Percentiles rank a stretch among this genome's conserved stretches.
phyloP scores from a whole-genome alignment of 805 yeast genomes.

The Gaillardinia entomophila region DNA sequence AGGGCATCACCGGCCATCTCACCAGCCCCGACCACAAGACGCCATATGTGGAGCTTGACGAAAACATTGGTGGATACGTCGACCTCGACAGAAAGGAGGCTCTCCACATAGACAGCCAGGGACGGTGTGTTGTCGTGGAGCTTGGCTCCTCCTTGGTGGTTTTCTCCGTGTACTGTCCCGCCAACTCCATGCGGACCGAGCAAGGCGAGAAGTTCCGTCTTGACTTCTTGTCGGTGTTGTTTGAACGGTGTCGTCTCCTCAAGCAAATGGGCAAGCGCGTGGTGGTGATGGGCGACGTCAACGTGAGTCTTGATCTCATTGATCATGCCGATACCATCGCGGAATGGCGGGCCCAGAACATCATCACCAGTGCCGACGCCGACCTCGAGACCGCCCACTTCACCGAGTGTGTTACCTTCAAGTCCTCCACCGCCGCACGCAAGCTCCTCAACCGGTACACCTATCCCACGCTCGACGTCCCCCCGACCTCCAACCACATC shows the following conservation, averaged over 20 bases:
- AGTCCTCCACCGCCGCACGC: conserved; percentile 23
- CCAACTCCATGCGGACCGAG: conserved; percentile 69
- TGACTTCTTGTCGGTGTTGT: conserved; percentile 52
- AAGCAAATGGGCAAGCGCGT: conserved; percentile 58
- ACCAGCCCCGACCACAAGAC: neutral
- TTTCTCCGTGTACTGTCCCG: conserved; percentile 81
- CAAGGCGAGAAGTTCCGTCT: conserved; percentile 58
- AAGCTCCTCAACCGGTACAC: conserved; percentile 22
- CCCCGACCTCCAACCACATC: conserved; percentile 15
- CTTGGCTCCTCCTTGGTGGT: conserved; percentile 56
- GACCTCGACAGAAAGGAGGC: conserved; percentile 8
- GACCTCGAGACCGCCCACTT: conserved; percentile 20
- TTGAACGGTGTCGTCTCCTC: conserved; percentile 57
- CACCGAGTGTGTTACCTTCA: conserved; percentile 30
- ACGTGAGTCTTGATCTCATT: conserved; percentile 70
- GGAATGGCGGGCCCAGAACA: conserved; percentile 33
- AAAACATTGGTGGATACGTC: conserved; percentile 71
- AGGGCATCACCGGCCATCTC: conserved; percentile 78
- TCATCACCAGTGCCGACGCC: conserved; percentile 17
- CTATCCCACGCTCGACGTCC: conserved; percentile 11
- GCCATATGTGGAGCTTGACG: conserved; percentile 6
- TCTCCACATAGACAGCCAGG: conserved; percentile 64
- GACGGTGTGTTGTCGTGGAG: conserved; percentile 75
- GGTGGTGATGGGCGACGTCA: conserved; percentile 83
- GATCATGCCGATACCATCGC: conserved; percentile 74